Base-by-base conservation (phyloP, 2,329 filamentous ascomycete genomes). In the Phaeophleospora eucalypticola region DNA sequence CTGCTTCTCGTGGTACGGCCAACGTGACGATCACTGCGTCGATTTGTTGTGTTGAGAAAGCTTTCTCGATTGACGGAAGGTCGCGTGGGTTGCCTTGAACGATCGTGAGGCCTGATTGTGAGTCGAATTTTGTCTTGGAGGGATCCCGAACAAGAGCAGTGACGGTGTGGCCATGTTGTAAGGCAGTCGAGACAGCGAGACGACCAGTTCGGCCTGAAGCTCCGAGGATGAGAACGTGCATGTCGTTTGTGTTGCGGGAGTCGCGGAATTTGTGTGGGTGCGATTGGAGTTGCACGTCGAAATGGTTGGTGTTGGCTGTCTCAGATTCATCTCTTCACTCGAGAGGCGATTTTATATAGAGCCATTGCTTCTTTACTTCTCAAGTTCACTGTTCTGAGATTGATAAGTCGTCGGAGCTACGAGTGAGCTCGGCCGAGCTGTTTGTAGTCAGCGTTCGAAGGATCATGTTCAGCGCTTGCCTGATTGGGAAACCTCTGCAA, bases 1-100 rank as follows among this genome's bases (percentile, higher is more conserved):
- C 73, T 17, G 63, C 68, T 4, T 62, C 63, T 27, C 76, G 70
- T 4, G 68, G 67, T 1, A 75, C 70, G 49, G 68, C 73, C 10
- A 81, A 71, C 0, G 78, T 73, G 16, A 75, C 65, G 32, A 80
- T 62, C 18, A 80, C 65, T 4, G 69, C 72, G 24, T 51, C 35
- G 16, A 43, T 40, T 17, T 47, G 40, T 2, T 58, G 48, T 2
- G 70, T 70, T 32, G 37, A 49, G 34, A 60, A 56, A 37, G 78
- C 27, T 65, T 29, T 36, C 21, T 50, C 43, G 45, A 57, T 37
- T 41, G 48, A 47, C 15, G 16, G n/a, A 14, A 21, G 19, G 20
- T 45, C 41, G 4, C 49, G 27, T 32, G 51, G 49, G 18, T 56
- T 36, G 7, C 74, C 74, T 46, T 64, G 44, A 36, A 73, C 48